Evolutionary conservation across 2,329 filamentous ascomycete species (phyloP), one percentile per base, ranked within the genome.

Genomic region (Biscogniauxia marginata): DNA sequence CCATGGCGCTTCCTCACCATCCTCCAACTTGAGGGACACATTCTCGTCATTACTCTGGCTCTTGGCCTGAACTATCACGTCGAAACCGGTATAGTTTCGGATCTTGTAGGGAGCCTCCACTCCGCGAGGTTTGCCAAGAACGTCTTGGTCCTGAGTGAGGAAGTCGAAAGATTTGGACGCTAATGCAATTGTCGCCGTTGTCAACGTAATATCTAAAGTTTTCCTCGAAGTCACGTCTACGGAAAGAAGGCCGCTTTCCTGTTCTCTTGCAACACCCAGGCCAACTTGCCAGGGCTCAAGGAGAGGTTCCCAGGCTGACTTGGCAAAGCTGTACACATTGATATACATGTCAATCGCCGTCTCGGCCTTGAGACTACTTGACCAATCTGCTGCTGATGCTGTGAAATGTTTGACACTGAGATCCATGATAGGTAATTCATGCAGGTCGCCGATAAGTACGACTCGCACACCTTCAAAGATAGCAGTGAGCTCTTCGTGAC

Each of bases 271-370:
- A 71, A 98, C 85, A 60, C 96, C 91, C 63, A 99, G 86, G 2
- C 92, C 92, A n/a, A 98, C 80, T 63, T 93, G 87, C 95, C 95
- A 99, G 7, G 96, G 96, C 71, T 99, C 95, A 22, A 99, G 85
- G 30, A 99, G 76, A 3, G 95, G 95, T 72, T 99, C 95, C 95
- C 95, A 99, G 3, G 92, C 91, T 0, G 95, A 99, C 72, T 99
- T 99, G 13, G 95, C 95, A 75, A 99, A 99, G 74, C 99, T 99
- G 79, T 96, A 99, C 22, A 99, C 88, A 67, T 98, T 99, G 65
- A 96, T 84, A 73, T 96, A 96, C 62, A 93, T 91, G 60, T 97
- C 91, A 49, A 99, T 87, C n/a, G 85, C 89, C 0, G 91, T 90
- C 69, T 97, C 91, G 0, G 91, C 93, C 67, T 87, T 92, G 72